Evolutionary conservation across 805 yeast genomes (phyloP).

Genomic region (Candida endomychidarum): DNA sequence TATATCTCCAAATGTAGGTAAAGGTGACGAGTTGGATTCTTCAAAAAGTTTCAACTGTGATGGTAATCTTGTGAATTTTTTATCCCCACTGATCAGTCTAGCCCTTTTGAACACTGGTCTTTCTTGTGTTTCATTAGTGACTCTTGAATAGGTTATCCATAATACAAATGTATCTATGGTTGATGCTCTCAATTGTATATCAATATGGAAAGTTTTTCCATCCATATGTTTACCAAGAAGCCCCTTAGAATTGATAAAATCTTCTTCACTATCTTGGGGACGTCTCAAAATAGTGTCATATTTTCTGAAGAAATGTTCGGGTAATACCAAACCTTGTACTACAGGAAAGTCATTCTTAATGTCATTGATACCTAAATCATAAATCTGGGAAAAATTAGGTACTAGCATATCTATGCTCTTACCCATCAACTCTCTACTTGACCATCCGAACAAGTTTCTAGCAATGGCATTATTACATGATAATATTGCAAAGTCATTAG

Average conservation of each 20-base stretch:
- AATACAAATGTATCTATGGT: slow-evolving; percentile 57
- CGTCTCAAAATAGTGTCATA: slow-evolving; percentile 46
- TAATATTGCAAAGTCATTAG: slow-evolving; percentile 49
- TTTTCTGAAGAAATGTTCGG: slow-evolving; percentile 88
- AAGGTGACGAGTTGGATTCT: slow-evolving; percentile 18
- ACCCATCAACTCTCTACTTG: slow-evolving; percentile 44
- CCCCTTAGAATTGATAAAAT: slow-evolving; percentile 64
- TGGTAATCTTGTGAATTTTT: slow-evolving; percentile 37
- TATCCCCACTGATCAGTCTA: slow-evolving; percentile 13
- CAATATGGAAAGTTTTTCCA: slow-evolving; percentile 65
- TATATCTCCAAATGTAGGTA: slow-evolving; percentile 28
- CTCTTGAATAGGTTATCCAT: slow-evolving; percentile 85
- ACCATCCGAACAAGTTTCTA: slow-evolving; percentile 73
- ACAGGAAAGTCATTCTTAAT: slow-evolving; percentile 22
- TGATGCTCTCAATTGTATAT: slow-evolving; percentile 77
- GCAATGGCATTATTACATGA: slow-evolving; percentile 79
- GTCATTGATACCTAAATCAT: slow-evolving; percentile 39
- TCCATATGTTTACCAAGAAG: slow-evolving; percentile 68
- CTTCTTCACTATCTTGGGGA: slow-evolving; percentile 26
- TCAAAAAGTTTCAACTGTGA: slow-evolving; percentile 54
- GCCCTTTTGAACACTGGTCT: slow-evolving; percentile 16
- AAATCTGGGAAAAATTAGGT: slow-evolving; percentile 57
- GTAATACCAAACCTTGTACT: slow-evolving; percentile 73
- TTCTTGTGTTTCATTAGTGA: slow-evolving; percentile 5
- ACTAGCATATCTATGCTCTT: slow-evolving; percentile 54